phyloP scores from a whole-genome alignment of 306 rosid species.

The Gleditsia sinensis region DNA sequence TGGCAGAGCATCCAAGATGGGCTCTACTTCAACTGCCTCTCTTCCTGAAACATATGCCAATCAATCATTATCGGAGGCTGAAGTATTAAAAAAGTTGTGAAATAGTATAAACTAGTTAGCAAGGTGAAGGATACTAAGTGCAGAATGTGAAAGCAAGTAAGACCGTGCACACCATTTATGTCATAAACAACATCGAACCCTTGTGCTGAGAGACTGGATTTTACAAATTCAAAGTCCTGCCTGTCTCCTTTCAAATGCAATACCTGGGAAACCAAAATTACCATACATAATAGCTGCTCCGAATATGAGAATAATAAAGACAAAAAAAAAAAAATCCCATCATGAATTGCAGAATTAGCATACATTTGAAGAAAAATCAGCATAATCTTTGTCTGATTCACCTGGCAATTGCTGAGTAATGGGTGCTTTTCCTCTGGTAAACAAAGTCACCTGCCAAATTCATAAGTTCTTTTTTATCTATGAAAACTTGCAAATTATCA shows the following conservation, averaged over 20 bases:
- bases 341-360: too few species aligned
- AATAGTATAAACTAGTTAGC: background rate
- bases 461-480: background rate
- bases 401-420: constrained; percentile 83
- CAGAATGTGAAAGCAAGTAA: too few species aligned
- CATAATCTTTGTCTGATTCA: constrained; percentile 73
- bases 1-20: constrained; percentile 85
- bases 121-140: constrained; percentile 13
- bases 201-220: constrained; percentile 82
- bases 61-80: constrained; percentile 12
- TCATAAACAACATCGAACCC: constrained; percentile 95
- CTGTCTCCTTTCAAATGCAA: constrained; percentile 97
- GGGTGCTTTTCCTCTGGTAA: constrained; percentile 94
- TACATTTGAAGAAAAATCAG: constrained; percentile 90
- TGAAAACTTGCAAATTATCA: too few species aligned
- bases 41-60: constrained; percentile 65
- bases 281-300: constrained; percentile 7
- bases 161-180: constrained; percentile 73
- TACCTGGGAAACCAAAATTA: constrained; percentile 50
- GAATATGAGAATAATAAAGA: too few species aligned
- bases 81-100: background rate
- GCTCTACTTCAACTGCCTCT: constrained; percentile 88
- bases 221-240: constrained; percentile 81
- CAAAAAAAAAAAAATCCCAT: too few species aligned
- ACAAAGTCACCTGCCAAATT: constrained; percentile 83